These are phyloP conservation scores for Trematosphaeria pertusa DNA, from an alignment of 2,329 filamentous ascomycete genomes.

Conservation along the genomic window DNA sequence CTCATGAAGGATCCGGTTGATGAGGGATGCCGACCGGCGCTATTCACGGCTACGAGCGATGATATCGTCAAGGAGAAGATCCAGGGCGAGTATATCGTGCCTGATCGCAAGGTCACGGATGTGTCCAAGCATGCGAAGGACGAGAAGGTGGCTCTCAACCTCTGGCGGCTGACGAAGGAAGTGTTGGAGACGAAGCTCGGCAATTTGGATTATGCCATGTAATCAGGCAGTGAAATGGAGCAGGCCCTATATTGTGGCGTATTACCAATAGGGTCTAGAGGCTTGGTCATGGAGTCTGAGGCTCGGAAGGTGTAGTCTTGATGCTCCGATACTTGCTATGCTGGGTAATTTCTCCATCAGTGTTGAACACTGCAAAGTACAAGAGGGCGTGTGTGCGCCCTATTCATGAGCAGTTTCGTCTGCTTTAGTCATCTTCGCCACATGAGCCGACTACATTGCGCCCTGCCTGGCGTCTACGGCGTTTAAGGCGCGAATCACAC, in stretches of 20 bases:
- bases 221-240: too few species aligned
- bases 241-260: too few species aligned
- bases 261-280: too few species aligned
- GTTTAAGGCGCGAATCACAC: too few species aligned
- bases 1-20: constrained; percentile 60
- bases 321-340: not conserved
- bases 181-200: constrained; percentile 53
- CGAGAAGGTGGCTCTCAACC: constrained; percentile 50
- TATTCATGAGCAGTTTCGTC: too few species aligned
- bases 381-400: constrained; percentile 8
- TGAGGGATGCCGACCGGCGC: constrained; percentile 55
- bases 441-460: too few species aligned
- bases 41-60: constrained; percentile 57
- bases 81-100: constrained; percentile 58
- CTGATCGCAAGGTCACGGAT: constrained; percentile 56
- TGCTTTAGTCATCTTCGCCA: too few species aligned
- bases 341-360: not conserved
- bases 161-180: constrained; percentile 56
- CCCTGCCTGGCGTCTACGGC: too few species aligned
- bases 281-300: too few species aligned
- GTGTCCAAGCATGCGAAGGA: constrained; percentile 53
- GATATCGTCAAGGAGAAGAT: constrained; percentile 54
- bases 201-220: constrained; percentile 37
- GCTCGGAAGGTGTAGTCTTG: too few species aligned
- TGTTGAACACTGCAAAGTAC: constrained; percentile 7